Percentiles rank a stretch among this genome's conserved stretches.
Evolutionary conservation across 345 rosid genomes (phyloP).

Genomic region (Aquilaria malaccensis): DNA sequence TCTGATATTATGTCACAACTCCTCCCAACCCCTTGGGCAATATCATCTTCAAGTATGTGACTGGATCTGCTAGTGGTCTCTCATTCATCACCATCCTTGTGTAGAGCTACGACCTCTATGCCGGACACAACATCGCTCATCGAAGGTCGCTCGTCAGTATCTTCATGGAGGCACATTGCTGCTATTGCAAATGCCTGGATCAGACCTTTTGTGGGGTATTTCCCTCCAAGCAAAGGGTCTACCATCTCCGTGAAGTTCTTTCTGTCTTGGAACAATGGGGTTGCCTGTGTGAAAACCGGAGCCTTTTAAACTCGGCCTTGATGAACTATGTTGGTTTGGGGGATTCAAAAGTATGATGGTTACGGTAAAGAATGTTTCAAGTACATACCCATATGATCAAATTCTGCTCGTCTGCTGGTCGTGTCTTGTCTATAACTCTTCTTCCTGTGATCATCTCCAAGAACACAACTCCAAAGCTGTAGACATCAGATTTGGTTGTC

Average conservation of each 20-base stretch:
- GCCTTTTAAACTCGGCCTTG: background rate
- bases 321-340: no score
- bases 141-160: constrained; percentile 49
- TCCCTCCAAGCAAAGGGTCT: constrained; percentile 59
- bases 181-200: constrained; percentile 81
- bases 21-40: no score
- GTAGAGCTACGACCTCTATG: constrained; percentile 45
- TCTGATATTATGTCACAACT: no score
- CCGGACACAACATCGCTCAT: constrained; percentile 84
- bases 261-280: constrained; percentile 60
- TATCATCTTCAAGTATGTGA: no score
- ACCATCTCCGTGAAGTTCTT: constrained; percentile 57
- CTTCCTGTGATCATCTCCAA: constrained; percentile 78
- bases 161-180: constrained; percentile 86
- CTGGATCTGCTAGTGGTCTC: no score
- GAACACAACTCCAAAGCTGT: constrained; percentile 80
- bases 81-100: constrained; percentile 11
- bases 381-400: constrained; percentile 57
- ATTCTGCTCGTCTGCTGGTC: constrained; percentile 62
- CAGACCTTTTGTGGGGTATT: constrained; percentile 49
- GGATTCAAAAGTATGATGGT: background rate
- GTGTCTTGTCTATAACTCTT: constrained; percentile 61
- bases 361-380: background rate
- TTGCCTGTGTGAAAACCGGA: constrained; percentile 46
- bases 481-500: constrained; percentile 69